A percentile compares a stretch with the other conserved stretches of the same genome.
phyloP scores from a whole-genome alignment of 2,329 filamentous ascomycete genomes.

The Leptographium radiaticola region DNA sequence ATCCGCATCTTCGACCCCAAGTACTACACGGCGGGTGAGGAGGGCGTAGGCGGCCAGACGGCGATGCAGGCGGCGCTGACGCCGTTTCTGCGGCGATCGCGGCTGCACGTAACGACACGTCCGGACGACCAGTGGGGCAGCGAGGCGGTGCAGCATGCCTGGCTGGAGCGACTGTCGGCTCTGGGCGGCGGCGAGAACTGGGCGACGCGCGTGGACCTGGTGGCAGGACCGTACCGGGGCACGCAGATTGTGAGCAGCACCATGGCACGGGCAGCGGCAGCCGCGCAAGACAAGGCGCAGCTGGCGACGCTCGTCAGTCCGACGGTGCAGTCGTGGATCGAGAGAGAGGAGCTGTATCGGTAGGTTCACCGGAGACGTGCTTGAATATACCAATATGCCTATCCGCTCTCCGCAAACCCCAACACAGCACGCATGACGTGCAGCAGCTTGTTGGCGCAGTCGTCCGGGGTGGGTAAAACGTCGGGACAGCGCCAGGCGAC shows the following conservation, averaged over 20 bases:
- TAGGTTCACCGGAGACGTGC: no score
- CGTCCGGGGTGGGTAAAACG: slow-evolving; percentile 6
- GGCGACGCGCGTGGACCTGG: slow-evolving; percentile 46
- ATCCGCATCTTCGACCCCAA: slow-evolving; percentile 59
- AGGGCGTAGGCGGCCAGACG: slow-evolving; percentile 4
- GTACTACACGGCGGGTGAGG: slow-evolving; percentile 39
- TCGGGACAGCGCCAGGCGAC: slow-evolving; percentile 33
- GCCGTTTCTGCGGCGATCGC: slow-evolving; percentile 50
- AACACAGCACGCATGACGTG: slow-evolving; percentile 5
- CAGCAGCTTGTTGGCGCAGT: slow-evolving; percentile 4
- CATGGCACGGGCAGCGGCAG: slow-evolving; percentile 45
- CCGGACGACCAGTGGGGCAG: slow-evolving; percentile 47
- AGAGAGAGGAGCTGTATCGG: slow-evolving; percentile 39
- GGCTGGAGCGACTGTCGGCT: slow-evolving; percentile 34
- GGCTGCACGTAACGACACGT: slow-evolving; percentile 51
- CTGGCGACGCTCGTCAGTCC: slow-evolving; percentile 42
- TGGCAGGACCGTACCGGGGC: slow-evolving; percentile 31
- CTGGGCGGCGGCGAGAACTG: slow-evolving; percentile 38
- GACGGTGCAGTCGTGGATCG: slow-evolving; percentile 45
- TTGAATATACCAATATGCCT: background rate
- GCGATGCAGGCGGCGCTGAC: slow-evolving; percentile 41
- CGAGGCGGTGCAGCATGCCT: slow-evolving; percentile 38
- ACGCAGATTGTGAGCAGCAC: slow-evolving; percentile 43
- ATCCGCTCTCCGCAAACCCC: background rate
- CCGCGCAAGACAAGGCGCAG: slow-evolving; percentile 28